These are phyloP conservation scores for Oropetium thomaeum DNA, from an alignment of 176 grass and related monocot genomes.

Conservation along the genomic window DNA sequence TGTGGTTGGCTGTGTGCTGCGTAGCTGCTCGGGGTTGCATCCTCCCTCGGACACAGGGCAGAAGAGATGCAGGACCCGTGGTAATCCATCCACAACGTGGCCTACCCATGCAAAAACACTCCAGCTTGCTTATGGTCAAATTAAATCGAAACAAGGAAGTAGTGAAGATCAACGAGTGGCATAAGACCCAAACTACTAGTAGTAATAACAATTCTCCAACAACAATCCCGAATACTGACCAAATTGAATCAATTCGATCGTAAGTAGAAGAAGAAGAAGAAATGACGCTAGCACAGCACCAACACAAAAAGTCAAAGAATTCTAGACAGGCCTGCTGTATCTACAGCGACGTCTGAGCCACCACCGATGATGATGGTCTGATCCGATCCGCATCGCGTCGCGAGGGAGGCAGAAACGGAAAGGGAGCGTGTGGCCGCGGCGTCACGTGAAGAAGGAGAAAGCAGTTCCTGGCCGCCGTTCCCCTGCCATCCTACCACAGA, in stretches of 20 bases:
- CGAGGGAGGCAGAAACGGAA: background rate
- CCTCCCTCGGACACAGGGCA: background rate
- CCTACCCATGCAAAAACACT: no score
- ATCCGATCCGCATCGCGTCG: no score
- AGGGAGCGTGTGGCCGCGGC: background rate
- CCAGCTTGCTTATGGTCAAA: no score
- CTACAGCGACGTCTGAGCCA: constrained; percentile 8
- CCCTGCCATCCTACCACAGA: no score
- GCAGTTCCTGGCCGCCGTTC: no score
- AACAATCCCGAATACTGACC: background rate
- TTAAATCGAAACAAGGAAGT: no score
- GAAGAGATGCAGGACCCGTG: background rate
- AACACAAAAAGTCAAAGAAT: constrained; percentile 19
- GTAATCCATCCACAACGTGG: background rate
- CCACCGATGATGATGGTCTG: no score
- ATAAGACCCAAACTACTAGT: background rate
- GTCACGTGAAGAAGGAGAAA: background rate
- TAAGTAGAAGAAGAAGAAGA: no score
- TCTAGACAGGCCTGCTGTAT: background rate
- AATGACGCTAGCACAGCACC: background rate
- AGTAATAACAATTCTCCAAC: no score
- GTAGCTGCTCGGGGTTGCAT: background rate
- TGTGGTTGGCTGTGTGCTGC: background rate
- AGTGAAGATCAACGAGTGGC: no score
- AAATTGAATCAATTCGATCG: background rate